A percentile compares a stretch with the other conserved stretches of the same genome.
phyloP scores from a whole-genome alignment of 176 grass and related monocot genomes.

The Oryza meridionalis region DNA sequence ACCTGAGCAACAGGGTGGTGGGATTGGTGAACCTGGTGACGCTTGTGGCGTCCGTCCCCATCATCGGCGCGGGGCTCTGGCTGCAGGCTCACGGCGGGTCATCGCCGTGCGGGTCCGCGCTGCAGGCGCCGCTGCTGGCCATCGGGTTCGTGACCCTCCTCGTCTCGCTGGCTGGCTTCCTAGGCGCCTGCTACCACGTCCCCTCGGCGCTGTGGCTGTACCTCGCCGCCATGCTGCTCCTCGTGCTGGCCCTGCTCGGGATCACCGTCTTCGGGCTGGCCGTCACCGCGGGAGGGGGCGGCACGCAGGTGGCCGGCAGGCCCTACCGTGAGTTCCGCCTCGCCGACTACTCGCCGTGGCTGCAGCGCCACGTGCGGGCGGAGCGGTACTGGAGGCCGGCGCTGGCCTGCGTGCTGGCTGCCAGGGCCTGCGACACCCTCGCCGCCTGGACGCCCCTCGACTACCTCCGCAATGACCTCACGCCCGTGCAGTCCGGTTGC shows the following conservation, averaged over 20 bases:
- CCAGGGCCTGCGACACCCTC: constrained; percentile 64
- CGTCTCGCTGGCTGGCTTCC: constrained; percentile 71
- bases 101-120: constrained; percentile 56
- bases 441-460: constrained; percentile 67
- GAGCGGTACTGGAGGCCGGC: constrained; percentile 68
- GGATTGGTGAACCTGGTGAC: constrained; percentile 84
- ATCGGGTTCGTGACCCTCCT: constrained; percentile 76
- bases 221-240: constrained; percentile 66
- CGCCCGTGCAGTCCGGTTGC: constrained; percentile 81
- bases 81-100: constrained; percentile 53
- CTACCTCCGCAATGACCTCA: constrained; percentile 66
- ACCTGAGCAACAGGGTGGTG: constrained; percentile 69
- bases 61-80: constrained; percentile 81
- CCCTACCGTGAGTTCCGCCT: constrained; percentile 71
- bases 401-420: constrained; percentile 62
- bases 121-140: constrained; percentile 66
- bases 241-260: constrained; percentile 58
- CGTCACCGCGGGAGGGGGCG: constrained; percentile 63
- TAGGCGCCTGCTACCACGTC: constrained; percentile 74
- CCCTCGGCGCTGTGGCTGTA: constrained; percentile 73
- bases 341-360: constrained; percentile 69
- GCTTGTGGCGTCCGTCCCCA: constrained; percentile 70
- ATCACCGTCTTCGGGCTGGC: constrained; percentile 58
- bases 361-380: constrained; percentile 45
- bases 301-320: constrained; percentile 52